A percentile compares a stretch with the other conserved stretches of the same genome.
These are phyloP conservation scores for Lenzites betulinus DNA, from an alignment of 768 basidiomycete species.

Conservation along the genomic window DNA sequence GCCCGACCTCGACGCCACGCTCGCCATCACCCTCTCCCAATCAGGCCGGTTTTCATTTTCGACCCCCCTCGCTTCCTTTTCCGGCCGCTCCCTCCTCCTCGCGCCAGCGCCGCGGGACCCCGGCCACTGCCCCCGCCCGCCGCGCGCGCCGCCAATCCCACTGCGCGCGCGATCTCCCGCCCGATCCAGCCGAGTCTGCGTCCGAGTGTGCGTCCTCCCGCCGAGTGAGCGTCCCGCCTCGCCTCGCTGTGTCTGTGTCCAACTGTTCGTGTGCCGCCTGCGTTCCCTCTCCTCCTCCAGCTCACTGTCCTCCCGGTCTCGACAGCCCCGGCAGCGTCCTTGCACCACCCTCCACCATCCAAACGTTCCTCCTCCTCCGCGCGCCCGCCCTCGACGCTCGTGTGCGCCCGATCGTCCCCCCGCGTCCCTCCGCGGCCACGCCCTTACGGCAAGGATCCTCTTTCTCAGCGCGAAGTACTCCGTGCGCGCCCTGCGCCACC, in stretches of 20 bases:
- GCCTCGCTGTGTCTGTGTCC: no score
- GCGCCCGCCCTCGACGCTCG: no score
- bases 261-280: no score
- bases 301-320: no score
- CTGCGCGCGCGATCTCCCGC: slow-evolving; percentile 7
- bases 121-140: slow-evolving; percentile 14
- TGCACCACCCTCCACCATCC: no score
- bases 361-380: no score
- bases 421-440: no score
- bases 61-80: not conserved
- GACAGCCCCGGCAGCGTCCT: no score
- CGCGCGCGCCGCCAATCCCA: slow-evolving; percentile 3
- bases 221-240: no score
- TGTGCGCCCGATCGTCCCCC: no score
- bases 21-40: slow-evolving; percentile 13
- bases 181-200: not conserved
- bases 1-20: slow-evolving; percentile 16
- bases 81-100: slow-evolving; percentile 6
- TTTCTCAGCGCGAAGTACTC: slow-evolving; percentile 22
- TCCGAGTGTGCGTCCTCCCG: no score
- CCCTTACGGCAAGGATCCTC: slow-evolving; percentile 15
- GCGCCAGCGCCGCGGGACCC: slow-evolving; percentile 8
- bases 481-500: not conserved
- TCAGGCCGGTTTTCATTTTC: slow-evolving; percentile 19
- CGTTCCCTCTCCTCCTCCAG: no score